Conservation (phyloP, 352 stramenopile genomes). For the Globisporangium yorkense region DNA sequence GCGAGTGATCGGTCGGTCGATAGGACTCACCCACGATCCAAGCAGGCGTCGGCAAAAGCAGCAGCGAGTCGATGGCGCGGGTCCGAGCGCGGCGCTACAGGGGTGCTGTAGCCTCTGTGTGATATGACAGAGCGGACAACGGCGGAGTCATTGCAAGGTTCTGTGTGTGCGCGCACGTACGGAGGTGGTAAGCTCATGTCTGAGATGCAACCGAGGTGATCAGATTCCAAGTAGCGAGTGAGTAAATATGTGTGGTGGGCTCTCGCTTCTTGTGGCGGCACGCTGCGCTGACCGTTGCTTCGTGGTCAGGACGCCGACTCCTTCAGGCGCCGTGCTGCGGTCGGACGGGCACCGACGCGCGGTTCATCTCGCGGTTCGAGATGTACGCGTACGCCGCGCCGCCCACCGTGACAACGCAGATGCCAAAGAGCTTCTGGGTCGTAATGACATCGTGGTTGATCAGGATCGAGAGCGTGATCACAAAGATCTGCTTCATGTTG, state of each 20-base stretch:
- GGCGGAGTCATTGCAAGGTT: no score
- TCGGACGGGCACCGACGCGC: conserved; percentile 31
- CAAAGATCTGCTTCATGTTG: conserved; percentile 93
- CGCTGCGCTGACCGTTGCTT: neutral
- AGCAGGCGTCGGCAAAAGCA: neutral
- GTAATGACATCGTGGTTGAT: conserved; percentile 74
- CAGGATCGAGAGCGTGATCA: conserved; percentile 75
- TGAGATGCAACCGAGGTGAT: no score
- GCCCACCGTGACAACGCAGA: conserved; percentile 60
- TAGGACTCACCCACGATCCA: neutral
- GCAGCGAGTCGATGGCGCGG: neutral
- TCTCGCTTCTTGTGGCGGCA: neutral
- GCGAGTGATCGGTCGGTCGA: neutral
- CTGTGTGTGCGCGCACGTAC: no score
- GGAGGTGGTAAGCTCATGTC: no score
- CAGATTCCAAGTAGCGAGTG: no score
- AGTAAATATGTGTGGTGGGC: neutral
- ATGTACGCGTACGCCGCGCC: conserved; percentile 73
- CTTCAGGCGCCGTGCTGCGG: conserved; percentile 5
- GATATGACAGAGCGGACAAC: neutral
- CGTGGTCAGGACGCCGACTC: neutral
- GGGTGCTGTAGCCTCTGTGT: neutral
- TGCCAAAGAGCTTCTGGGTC: conserved; percentile 60
- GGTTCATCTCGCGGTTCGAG: conserved; percentile 70
- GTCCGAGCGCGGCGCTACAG: neutral